A percentile compares a stretch with the other conserved stretches of the same genome.
Conservation (phyloP, 1,284 basidiomycete species). For the Boletus semigastroideus region DNA sequence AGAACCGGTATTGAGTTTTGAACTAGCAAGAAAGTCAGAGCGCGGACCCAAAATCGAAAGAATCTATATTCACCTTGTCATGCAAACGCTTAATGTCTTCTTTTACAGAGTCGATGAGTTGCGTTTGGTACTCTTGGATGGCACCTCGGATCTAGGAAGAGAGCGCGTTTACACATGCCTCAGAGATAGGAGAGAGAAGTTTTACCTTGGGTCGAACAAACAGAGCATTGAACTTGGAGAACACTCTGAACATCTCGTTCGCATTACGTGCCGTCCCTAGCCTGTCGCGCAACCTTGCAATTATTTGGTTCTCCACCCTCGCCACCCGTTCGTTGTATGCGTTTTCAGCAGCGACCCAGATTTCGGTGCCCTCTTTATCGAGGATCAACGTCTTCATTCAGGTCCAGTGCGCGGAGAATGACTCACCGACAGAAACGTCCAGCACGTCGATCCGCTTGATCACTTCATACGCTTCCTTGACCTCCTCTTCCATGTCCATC, state of each 20-base stretch:
- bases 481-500: constrained; percentile 97
- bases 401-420: background rate
- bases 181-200: constrained; percentile 12
- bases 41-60: constrained; percentile 2
- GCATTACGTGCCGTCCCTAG: constrained; percentile 96
- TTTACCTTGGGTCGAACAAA: constrained; percentile 96
- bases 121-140: constrained; percentile 98
- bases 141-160: constrained; percentile 84
- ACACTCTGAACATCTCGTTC: constrained; percentile 99
- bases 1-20: constrained; percentile 92
- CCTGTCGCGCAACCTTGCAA: constrained; percentile 87
- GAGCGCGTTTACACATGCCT: background rate
- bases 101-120: constrained; percentile 96
- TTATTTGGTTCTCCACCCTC: constrained; percentile 98
- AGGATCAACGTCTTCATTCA: background rate
- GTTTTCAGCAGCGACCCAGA: constrained; percentile 95
- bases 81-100: constrained; percentile 95
- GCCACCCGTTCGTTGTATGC: constrained; percentile 98
- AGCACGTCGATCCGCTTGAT: constrained; percentile 96
- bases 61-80: constrained; percentile 66
- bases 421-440: constrained; percentile 84
- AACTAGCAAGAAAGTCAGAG: constrained; percentile 49
- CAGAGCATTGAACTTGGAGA: constrained; percentile 97
- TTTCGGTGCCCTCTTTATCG: constrained; percentile 87
- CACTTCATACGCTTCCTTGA: constrained; percentile 91